A percentile compares a stretch with the other conserved stretches of the same genome.
Evolutionary conservation across 2,329 filamentous ascomycete species (phyloP).

Genomic region (Neopestalotiopsis sp.): DNA sequence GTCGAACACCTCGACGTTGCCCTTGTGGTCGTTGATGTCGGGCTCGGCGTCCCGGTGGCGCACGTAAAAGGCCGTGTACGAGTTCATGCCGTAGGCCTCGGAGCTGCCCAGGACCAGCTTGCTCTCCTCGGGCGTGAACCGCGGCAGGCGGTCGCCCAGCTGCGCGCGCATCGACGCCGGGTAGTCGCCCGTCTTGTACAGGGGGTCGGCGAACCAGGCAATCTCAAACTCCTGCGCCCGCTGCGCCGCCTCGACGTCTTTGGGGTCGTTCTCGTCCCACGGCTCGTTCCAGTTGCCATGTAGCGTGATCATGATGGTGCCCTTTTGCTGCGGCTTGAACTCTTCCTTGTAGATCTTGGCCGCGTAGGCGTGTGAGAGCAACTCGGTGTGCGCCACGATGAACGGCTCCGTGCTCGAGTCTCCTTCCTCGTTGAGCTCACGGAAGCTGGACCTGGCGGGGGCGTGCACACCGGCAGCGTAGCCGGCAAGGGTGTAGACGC

Average conservation of each 20-base stretch:
- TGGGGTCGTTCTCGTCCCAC: conserved; percentile 40
- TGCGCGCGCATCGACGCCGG: conserved; percentile 44
- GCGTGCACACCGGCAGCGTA: conserved; percentile 42
- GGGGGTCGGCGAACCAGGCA: conserved; percentile 45
- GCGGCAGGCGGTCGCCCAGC: conserved; percentile 41
- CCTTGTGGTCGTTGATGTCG: conserved; percentile 44
- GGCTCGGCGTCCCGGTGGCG: conserved; percentile 39
- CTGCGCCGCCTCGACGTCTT: conserved; percentile 42
- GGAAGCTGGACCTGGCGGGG: conserved; percentile 34
- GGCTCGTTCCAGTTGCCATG: conserved; percentile 48
- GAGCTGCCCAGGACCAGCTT: conserved; percentile 43
- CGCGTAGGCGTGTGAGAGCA: conserved; percentile 43
- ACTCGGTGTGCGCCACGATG: conserved; percentile 44
- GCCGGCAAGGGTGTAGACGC: conserved; percentile 38
- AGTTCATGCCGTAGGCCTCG: conserved; percentile 48
- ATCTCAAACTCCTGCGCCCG: conserved; percentile 47
- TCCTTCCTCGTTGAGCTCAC: conserved; percentile 36
- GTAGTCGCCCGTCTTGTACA: conserved; percentile 44
- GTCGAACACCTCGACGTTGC: conserved; percentile 42
- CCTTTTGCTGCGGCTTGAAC: conserved; percentile 41
- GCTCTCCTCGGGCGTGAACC: conserved; percentile 44
- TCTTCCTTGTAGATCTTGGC: conserved; percentile 44
- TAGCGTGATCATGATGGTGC: conserved; percentile 45
- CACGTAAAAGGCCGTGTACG: conserved; percentile 45
- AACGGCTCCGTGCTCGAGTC: conserved; percentile 41